Evolutionary conservation across 257 asterid species (phyloP).

Genomic region (Scutellaria barbata): DNA sequence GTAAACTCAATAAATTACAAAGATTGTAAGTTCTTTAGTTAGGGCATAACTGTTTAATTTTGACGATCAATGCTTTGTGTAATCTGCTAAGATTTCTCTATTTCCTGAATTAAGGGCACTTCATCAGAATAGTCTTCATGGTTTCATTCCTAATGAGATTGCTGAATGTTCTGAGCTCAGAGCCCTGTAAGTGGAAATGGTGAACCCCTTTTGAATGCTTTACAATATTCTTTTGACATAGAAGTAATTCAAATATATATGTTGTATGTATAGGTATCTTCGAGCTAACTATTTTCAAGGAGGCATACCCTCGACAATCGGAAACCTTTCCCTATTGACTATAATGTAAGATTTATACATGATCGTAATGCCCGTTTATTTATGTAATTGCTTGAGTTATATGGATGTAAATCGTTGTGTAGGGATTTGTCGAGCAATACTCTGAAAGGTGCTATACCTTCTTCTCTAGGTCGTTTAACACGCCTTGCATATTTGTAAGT

Average conservation of each 20-base stretch:
- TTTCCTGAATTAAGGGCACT: conserved; percentile 67
- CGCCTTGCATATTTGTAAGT: conserved; percentile 77
- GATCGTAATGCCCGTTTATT: neutral
- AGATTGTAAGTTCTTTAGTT: conserved; percentile 67
- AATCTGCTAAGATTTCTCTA: conserved; percentile 13
- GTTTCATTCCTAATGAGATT: conserved; percentile 77
- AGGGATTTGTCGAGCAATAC: conserved; percentile 97
- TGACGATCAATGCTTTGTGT: conserved; percentile 1
- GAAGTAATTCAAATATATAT: neutral
- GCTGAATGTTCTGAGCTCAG: conserved; percentile 75
- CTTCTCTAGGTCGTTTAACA: conserved; percentile 79
- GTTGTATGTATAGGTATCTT: conserved; percentile 60
- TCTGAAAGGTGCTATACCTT: conserved; percentile 89
- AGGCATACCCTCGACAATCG: conserved; percentile 83
- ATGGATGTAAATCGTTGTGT: conserved; percentile 10
- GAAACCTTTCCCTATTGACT: conserved; percentile 76
- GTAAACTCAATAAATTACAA: conserved; percentile 72
- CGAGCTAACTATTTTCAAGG: conserved; percentile 90
- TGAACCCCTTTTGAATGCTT: neutral
- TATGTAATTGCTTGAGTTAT: conserved; percentile 3
- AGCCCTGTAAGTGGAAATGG: conserved; percentile 73
- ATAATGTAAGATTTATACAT: conserved; percentile 68
- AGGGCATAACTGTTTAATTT: neutral
- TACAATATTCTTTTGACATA: neutral
- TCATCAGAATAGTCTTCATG: conserved; percentile 89